Percentiles rank a stretch among this genome's conserved stretches.
These are phyloP conservation scores for Venturia nashicola DNA, from an alignment of 2,329 filamentous ascomycete species.

Conservation along the genomic window DNA sequence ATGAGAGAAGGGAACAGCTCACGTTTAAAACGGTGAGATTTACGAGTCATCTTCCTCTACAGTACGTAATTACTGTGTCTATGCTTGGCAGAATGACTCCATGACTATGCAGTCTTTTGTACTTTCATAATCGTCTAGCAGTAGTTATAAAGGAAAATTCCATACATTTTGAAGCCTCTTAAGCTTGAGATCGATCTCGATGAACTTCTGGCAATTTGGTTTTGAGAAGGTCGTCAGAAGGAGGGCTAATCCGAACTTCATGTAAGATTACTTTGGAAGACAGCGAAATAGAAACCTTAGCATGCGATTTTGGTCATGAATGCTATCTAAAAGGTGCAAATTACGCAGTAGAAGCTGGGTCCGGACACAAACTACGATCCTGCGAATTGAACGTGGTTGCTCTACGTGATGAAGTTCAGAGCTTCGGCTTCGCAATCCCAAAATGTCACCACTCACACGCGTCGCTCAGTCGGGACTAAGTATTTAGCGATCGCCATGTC, in stretches of 20 bases:
- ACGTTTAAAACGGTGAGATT: not conserved
- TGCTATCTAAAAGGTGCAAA: too few relatives aligned
- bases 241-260: too few relatives aligned
- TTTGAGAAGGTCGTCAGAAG: too few relatives aligned
- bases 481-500: not conserved
- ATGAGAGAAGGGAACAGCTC: not conserved
- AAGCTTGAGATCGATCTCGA: too few relatives aligned
- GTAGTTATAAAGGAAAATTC: too few relatives aligned
- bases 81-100: not conserved
- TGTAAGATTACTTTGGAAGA: too few relatives aligned
- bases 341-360: not conserved
- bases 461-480: not conserved
- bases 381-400: not conserved
- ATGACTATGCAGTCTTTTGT: too few relatives aligned
- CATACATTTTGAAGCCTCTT: too few relatives aligned
- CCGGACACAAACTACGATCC: not conserved
- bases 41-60: not conserved
- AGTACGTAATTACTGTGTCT: not conserved
- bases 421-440: not conserved
- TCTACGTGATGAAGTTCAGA: not conserved
- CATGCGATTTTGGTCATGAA: too few relatives aligned
- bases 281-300: too few relatives aligned
- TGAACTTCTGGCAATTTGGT: too few relatives aligned
- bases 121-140: too few relatives aligned
- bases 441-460: constrained; percentile 44